These are phyloP conservation scores for Xerocomellus dryophilus DNA, from an alignment of 768 basidiomycete species.

Conservation along the genomic window DNA sequence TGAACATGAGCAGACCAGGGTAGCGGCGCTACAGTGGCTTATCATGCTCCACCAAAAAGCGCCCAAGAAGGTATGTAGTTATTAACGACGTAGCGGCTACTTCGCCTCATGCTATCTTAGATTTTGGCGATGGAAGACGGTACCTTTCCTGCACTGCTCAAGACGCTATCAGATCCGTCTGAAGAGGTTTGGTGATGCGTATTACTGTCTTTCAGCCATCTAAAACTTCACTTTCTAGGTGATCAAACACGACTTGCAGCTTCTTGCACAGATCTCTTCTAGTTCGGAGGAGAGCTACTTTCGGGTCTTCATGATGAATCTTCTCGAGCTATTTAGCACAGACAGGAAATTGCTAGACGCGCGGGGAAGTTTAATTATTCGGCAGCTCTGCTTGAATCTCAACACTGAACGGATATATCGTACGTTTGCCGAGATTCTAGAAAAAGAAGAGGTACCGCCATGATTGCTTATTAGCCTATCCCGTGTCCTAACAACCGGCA, in stretches of 20 bases:
- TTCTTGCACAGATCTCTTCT: conserved; percentile 95
- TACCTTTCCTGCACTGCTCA: conserved; percentile 92
- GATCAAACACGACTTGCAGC: conserved; percentile 92
- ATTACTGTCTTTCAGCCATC: background rate
- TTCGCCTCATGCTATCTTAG: conserved; percentile 38
- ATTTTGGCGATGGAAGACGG: conserved; percentile 95
- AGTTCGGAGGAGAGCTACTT: conserved; percentile 95
- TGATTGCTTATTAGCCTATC: background rate
- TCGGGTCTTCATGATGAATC: conserved; percentile 91
- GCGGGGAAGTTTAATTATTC: conserved; percentile 91
- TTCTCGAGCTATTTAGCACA: conserved; percentile 92
- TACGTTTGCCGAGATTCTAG: conserved; percentile 94
- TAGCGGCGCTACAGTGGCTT: conserved; percentile 95
- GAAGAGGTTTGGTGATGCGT: conserved; percentile 63
- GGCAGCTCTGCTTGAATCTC: conserved; percentile 89
- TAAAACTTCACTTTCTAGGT: conserved; percentile 49
- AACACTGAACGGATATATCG: conserved; percentile 95
- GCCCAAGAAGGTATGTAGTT: conserved; percentile 73
- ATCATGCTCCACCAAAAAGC: conserved; percentile 99
- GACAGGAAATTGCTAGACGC: conserved; percentile 87
- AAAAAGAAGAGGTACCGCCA: conserved; percentile 86
- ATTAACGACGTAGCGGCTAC: background rate
- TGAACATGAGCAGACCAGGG: conserved; percentile 94
- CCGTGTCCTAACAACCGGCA: conserved; percentile 28
- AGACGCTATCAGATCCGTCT: conserved; percentile 93